phyloP scores from a whole-genome alignment of 345 rosid genomes.

The Populus deltoides region DNA sequence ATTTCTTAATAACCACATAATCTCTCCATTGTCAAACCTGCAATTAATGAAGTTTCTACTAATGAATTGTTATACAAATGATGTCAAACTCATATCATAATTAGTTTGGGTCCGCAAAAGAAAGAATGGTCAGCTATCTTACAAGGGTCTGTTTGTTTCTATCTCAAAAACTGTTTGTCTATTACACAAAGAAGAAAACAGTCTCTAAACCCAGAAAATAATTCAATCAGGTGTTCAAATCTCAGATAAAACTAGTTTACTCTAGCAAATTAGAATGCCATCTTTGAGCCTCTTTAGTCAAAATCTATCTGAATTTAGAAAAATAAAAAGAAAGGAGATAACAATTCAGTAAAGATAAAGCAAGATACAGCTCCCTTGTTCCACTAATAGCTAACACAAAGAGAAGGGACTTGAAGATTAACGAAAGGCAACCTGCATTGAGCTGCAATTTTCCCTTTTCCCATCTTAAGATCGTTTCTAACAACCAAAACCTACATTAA shows the following conservation, averaged over 20 bases:
- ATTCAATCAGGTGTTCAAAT: not conserved
- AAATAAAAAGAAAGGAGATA: not conserved
- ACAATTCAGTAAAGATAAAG: not conserved
- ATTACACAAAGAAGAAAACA: not conserved
- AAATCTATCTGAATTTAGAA: not conserved
- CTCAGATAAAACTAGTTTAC: not conserved
- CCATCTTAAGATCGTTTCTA: constrained; percentile 97
- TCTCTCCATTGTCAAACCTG: not conserved
- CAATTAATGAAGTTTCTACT: not conserved
- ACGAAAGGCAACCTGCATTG: constrained; percentile 74
- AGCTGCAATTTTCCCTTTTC: constrained; percentile 98
- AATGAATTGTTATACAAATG: not conserved
- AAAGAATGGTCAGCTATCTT: not conserved
- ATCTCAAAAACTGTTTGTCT: not conserved
- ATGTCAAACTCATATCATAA: not conserved
- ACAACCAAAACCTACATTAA: constrained; percentile 77
- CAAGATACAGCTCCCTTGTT: not conserved
- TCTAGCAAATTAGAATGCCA: not conserved
- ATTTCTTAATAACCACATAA: not conserved
- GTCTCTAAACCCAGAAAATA: not conserved
- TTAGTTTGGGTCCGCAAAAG: not conserved
- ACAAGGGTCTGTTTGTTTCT: not conserved
- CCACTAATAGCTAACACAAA: not conserved
- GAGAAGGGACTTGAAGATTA: not conserved
- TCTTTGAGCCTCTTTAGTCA: not conserved